Base-by-base conservation (phyloP, 2,329 filamentous ascomycete genomes). In the Colletotrichum cuscutae region DNA sequence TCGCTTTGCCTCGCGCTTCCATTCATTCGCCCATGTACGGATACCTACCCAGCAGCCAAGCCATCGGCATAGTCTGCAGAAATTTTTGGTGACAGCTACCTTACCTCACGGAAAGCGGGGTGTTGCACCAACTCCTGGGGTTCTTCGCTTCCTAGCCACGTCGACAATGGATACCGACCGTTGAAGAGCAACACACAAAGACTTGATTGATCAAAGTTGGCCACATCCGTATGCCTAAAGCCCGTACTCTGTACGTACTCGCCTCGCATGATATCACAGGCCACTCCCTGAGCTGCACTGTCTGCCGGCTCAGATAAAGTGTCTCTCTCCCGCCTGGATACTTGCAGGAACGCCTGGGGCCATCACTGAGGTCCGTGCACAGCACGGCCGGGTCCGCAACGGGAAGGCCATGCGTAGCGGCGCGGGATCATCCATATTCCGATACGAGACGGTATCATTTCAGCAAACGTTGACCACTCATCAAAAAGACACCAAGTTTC, bases 351-450 rank as follows among this genome's bases (percentile, higher is more conserved):
- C 65, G 42, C 22, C 42, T 35, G 24, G 49, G 15, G 35, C 61
- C 37, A 24, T 32, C 32, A 46, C 9, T 49, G 42, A 61, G 46
- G 62, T 12, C 54, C 42, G 68, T 59, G 66, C 59, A 49, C 19
- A 19, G 32, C 5, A 53, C n/a, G 15, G 8, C 32, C 32, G 58
- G n/a, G 37, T 65, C 53, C 56, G 28, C 42, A 63, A 19, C 61
- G 57, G n/a, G n/a, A 26, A 26, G 13, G 24, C 32, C n/a, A 32
- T 57, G 42, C 57, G 57, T n/a, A 9, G 15, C 57, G 63, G 32
- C 56, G 24, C 57, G 35, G 68, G 68, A 68, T 68, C 64, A 71
- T 71, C 63, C 52, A 68, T 68, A 58, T 24, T 62, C 68, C 68
- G 64, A 57, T 9, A 8, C n/a, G 19, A 26, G 26, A 26, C 53